Conservation (phyloP, 805 yeast species). For the Yueomyces sinensis region DNA sequence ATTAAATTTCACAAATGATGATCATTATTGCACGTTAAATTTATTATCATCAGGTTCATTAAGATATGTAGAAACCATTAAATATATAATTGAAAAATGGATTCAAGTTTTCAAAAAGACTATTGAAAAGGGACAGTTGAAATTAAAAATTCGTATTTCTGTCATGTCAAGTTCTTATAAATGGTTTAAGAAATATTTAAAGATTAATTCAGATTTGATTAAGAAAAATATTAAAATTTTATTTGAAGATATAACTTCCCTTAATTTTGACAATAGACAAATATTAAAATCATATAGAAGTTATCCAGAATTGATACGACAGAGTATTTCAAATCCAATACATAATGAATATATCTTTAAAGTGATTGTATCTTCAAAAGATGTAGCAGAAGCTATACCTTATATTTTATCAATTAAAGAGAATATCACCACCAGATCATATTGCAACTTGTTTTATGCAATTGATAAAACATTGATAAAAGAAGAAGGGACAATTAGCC, state of each 20-base stretch:
- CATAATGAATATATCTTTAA: background rate
- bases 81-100: slow-evolving; percentile 14
- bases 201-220: background rate
- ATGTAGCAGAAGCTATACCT: background rate
- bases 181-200: background rate
- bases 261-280: background rate
- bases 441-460: background rate
- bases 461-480: background rate
- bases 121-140: background rate
- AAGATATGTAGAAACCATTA: slow-evolving; percentile 24
- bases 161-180: background rate
- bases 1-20: background rate
- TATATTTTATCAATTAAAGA: background rate
- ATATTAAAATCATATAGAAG: background rate
- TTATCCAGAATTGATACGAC: background rate
- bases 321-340: background rate
- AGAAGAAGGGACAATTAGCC: background rate
- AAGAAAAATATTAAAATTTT: background rate
- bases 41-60: slow-evolving; percentile 21
- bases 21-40: slow-evolving; percentile 1
- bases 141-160: background rate
- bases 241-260: background rate
- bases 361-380: background rate
- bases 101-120: background rate
- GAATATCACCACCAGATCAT: background rate